phyloP scores from a whole-genome alignment of 306 rosid genomes.

The barrel medic (Medicago truncatula) region MtrunA17r5.0-ANR NC_053042.1:43197001-43197500 shows the following conservation, averaged over 20 bases:
- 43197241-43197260: constrained; percentile 60
- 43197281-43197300: constrained; percentile 55
- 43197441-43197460: constrained; percentile 60
- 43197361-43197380: constrained; percentile 72
- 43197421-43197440: constrained; percentile 59
- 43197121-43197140: no score
- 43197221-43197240: neutral
- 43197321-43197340: constrained; percentile 66
- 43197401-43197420: constrained; percentile 55
- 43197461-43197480: constrained; percentile 68
- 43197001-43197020: constrained; percentile 61
- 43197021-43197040: constrained; percentile 60
- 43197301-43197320: constrained; percentile 66
- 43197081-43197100: constrained; percentile 34
- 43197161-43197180: no score
- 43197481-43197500: constrained; percentile 53
- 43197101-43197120: neutral
- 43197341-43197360: constrained; percentile 42
- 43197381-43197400: constrained; percentile 47
- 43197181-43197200: no score
- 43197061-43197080: constrained; percentile 53
- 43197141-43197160: no score
- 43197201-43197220: no score
- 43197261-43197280: constrained; percentile 12
- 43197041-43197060: constrained; percentile 48